Evolutionary conservation across 1,284 basidiomycete species (phyloP).

Genomic region (Melampsora abietis-canadensis): DNA sequence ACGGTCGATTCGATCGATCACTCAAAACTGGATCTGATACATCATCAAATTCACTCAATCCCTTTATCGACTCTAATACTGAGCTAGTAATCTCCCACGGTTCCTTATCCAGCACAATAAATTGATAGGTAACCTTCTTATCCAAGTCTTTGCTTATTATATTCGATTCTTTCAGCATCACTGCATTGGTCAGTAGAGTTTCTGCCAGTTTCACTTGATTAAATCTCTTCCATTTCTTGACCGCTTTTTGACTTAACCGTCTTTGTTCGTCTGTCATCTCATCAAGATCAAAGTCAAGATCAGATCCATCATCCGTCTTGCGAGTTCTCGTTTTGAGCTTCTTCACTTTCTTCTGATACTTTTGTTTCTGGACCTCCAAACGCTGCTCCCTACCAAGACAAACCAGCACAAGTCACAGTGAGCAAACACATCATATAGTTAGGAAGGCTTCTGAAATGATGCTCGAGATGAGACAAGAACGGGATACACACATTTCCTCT

Average conservation of each 20-base stretch:
- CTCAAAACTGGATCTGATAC: slow-evolving; percentile 67
- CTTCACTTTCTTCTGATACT: slow-evolving; percentile 47
- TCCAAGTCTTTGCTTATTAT: slow-evolving; percentile 81
- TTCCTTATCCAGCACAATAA: slow-evolving; percentile 78
- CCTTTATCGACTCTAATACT: slow-evolving; percentile 77
- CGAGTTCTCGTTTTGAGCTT: slow-evolving; percentile 72
- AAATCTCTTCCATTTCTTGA: slow-evolving; percentile 79
- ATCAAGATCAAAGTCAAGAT: slow-evolving; percentile 68
- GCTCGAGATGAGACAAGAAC: neutral
- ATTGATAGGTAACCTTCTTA: slow-evolving; percentile 86
- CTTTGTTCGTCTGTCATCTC: slow-evolving; percentile 73
- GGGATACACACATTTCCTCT: slow-evolving; percentile 35
- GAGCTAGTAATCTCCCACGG: slow-evolving; percentile 75
- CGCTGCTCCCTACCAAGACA: slow-evolving; percentile 58
- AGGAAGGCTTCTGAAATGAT: neutral
- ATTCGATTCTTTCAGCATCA: slow-evolving; percentile 89
- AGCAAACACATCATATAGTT: neutral
- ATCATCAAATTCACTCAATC: slow-evolving; percentile 86
- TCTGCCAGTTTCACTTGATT: slow-evolving; percentile 89
- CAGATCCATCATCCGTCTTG: slow-evolving; percentile 55
- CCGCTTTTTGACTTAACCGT: slow-evolving; percentile 70
- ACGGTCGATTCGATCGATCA: slow-evolving; percentile 62
- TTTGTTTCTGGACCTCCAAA: slow-evolving; percentile 48
- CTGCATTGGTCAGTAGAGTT: slow-evolving; percentile 75
- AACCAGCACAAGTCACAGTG: neutral